Base-by-base conservation (phyloP, 306 rosid genomes). In the Dalbergia oliveri region DNA sequence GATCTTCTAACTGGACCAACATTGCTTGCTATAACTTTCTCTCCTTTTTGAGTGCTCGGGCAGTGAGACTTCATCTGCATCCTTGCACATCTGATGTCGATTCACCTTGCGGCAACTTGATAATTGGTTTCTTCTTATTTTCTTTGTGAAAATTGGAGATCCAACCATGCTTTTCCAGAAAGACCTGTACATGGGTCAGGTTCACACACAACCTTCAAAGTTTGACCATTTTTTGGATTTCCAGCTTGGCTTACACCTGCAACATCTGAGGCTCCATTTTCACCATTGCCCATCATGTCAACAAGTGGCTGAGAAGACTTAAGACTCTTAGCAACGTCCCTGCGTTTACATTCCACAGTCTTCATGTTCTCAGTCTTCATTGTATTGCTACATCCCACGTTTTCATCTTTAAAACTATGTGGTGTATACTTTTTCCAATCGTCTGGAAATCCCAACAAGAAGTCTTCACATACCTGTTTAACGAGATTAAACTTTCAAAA, bases 381-480 rank as follows among this genome's bases (percentile, higher is more conserved):
- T 33, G n/a, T 16, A 56, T 33, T 35, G 49, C 19, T 5, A 11
- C 37, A 8, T 69, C 76, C 53, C 43, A 43, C 53, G 21, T 31
- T 43, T 73, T 51, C 16, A 79, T 77, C 73, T 41, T 72, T 72
- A 41, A 14, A 47, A 68, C 76, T 53, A 69, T 59, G 33, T 67
- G 67, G 35, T 15, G 83, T 68, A 67, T 84, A 86, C 67, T 83
- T 83, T 75, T 87, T 83, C 98, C 98, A 94, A 77, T 92, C 80
- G 72, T 81, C 81, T 7, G 97, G 98, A 88, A 94, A 94, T 54
- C 97, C 97, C 54, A 87, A 57, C 58, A 80, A 78, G 85, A 89
- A 94, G 21, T 41, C 87, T 65, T 63, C 72, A 70, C 86, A 94
- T 65, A 91, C 82, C 96, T 94, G 82, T 67, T 6, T 63, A 59